Evolutionary conservation across 2,329 filamentous ascomycete genomes (phyloP), one percentile per base, ranked within the genome.

Genomic region (Escovopsis weberi): DNA sequence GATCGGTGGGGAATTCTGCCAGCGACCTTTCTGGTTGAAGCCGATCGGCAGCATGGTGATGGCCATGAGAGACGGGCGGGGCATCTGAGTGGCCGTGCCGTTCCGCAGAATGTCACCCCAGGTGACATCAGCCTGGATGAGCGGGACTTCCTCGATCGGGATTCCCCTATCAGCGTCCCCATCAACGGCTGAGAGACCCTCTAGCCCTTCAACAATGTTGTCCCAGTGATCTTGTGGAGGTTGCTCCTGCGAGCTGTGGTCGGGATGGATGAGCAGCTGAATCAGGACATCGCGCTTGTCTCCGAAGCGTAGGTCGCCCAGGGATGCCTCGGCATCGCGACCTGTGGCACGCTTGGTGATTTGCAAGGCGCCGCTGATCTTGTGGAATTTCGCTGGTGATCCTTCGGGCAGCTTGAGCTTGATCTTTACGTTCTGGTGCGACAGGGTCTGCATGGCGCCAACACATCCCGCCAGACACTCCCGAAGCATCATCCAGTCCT

Each of bases 401-500:
- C 91, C 91, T 64, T 98, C 91, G 0, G 91, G 91, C 7, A 98
- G 68, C 53, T 85, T 85, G 44, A 98, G 76, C 68, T 93, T 94
- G 43, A 98, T 73, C 67, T 94, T 95, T 44, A 93, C 91, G 56
- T 96, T 96, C 59, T 96, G 91, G 59, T 98, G 91, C n/a, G 91
- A 96, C 26, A 86, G 81, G 2, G 85, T 87, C 61, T 98, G 91
- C 58, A 96, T 74, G 12, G 86, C 80, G 38, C 91, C 91, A 26
- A 98, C 68, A 55, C 89, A 96, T 37, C 91, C 91, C 23, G 88
- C 91, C 37, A 95, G 73, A 59, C 91, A 96, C 61, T 98, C 91
- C 26, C 91, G 82, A 33, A 98, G 74, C 89, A 96, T 98, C 89
- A 96, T 96, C 91, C 91, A 98, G 61, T 98, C 91, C 64, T 96